phyloP scores from a whole-genome alignment of 805 yeast genomes.

The Ogataea angusta region DNA sequence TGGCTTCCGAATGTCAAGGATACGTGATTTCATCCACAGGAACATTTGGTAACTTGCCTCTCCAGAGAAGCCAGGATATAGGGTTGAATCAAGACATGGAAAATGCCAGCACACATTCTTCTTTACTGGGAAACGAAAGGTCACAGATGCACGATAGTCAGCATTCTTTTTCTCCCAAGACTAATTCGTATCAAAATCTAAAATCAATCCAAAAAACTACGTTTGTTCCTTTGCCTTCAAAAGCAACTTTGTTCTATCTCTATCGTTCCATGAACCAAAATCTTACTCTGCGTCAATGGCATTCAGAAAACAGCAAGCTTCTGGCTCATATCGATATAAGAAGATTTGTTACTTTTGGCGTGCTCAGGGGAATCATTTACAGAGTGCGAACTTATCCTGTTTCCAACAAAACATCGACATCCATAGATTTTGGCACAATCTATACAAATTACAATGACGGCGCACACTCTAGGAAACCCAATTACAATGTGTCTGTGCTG shows the following conservation, averaged over 20 bases:
- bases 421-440: slow-evolving; percentile 31
- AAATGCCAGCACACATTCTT: slow-evolving; percentile 19
- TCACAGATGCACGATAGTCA: slow-evolving; percentile 5
- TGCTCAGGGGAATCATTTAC: slow-evolving; percentile 75
- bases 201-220: slow-evolving; percentile 5
- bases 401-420: slow-evolving; percentile 38
- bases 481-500: slow-evolving; percentile 18
- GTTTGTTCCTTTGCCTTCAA: slow-evolving; percentile 49
- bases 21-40: slow-evolving; percentile 57
- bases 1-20: slow-evolving; percentile 82
- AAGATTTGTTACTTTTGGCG: slow-evolving; percentile 83
- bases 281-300: slow-evolving; percentile 78
- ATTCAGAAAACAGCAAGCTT: slow-evolving; percentile 54
- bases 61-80: slow-evolving; percentile 28
- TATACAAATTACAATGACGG: slow-evolving; percentile 7
- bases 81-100: slow-evolving; percentile 25
- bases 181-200: slow-evolving; percentile 7
- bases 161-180: slow-evolving; percentile 15
- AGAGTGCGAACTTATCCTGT: slow-evolving; percentile 78
- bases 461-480: slow-evolving; percentile 8
- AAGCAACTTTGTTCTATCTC: slow-evolving; percentile 63
- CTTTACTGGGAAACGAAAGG: slow-evolving; percentile 12
- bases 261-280: slow-evolving; percentile 80
- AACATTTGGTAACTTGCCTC: slow-evolving; percentile 34
- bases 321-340: slow-evolving; percentile 74